Evolutionary conservation across 352 stramenopile species (phyloP).

Genomic region (Pythium dissotocum): DNA sequence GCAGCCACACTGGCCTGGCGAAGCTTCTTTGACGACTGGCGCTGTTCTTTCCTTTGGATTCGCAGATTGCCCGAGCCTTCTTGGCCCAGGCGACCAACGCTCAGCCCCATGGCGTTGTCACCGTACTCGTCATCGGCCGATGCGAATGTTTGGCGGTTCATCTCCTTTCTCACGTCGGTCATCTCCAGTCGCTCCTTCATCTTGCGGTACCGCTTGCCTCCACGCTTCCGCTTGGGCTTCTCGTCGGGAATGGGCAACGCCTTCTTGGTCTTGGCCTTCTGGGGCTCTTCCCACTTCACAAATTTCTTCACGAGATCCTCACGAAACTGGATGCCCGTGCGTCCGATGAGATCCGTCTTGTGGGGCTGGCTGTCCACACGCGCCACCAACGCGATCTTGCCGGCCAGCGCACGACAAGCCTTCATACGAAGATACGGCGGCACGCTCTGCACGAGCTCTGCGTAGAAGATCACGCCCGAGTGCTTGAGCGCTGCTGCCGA

Average conservation of each 20-base stretch:
- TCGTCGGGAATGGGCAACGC: slow-evolving; percentile 95
- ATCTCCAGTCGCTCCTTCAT: slow-evolving; percentile 98
- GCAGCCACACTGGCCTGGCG: slow-evolving; percentile 84
- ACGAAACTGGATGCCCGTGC: slow-evolving; percentile 84
- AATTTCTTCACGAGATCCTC: slow-evolving; percentile 94
- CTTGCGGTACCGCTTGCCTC: slow-evolving; percentile 93
- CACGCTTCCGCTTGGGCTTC: slow-evolving; percentile 94
- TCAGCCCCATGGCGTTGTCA: slow-evolving; percentile 98
- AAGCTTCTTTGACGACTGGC: slow-evolving; percentile 93
- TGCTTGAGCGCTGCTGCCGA: slow-evolving; percentile 86
- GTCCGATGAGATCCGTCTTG: slow-evolving; percentile 57
- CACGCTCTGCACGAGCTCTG: slow-evolving; percentile 90
- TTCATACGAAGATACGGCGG: slow-evolving; percentile 94
- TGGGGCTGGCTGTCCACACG: slow-evolving; percentile 92
- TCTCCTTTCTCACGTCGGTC: slow-evolving; percentile 96
- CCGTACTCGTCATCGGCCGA: slow-evolving; percentile 95
- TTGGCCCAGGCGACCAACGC: slow-evolving; percentile 88
- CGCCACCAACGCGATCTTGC: slow-evolving; percentile 89
- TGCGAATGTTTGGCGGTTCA: slow-evolving; percentile 95
- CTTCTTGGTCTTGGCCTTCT: slow-evolving; percentile 97
- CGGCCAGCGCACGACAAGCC: slow-evolving; percentile 91
- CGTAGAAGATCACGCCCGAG: slow-evolving; percentile 93
- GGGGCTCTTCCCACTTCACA: slow-evolving; percentile 96
- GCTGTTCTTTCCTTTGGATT: slow-evolving; percentile 89
- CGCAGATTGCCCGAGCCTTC: slow-evolving; percentile 90